Conservation (phyloP, 345 rosid genomes). For the Excoecaria agallocha region DNA sequence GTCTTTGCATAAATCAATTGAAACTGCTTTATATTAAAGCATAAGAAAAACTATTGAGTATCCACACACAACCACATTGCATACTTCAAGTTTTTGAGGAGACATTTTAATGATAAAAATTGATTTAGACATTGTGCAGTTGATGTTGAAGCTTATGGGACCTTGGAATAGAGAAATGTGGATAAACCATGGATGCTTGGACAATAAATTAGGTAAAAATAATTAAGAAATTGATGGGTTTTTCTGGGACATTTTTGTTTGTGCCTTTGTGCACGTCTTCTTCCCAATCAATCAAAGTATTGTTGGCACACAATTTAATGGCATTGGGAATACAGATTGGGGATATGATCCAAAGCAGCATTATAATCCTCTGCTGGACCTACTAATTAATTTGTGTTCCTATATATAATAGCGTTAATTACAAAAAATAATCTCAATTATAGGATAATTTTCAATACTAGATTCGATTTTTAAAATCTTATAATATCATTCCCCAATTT, state of each 20-base stretch:
- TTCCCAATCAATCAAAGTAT: background rate
- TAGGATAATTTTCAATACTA: no score
- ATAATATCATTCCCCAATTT: no score
- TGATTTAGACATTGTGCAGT: no score
- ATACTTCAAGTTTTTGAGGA: no score
- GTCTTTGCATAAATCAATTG: background rate
- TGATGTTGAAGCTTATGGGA: background rate
- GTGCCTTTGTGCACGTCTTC: background rate
- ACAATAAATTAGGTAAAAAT: slow-evolving; percentile 5
- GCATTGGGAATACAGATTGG: background rate
- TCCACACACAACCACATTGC: no score
- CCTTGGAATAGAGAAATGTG: background rate
- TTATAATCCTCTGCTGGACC: background rate
- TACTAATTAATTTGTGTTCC: background rate
- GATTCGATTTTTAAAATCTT: no score
- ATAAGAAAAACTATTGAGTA: background rate
- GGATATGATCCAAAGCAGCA: background rate
- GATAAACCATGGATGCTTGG: background rate
- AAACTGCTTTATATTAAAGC: background rate
- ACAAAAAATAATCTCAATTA: no score
- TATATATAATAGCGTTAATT: no score
- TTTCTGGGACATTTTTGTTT: background rate
- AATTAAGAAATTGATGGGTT: background rate
- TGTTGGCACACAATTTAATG: background rate
- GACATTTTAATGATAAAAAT: no score